Conservation (phyloP, 345 rosid genomes). For the Eucalyptus regnans region DNA sequence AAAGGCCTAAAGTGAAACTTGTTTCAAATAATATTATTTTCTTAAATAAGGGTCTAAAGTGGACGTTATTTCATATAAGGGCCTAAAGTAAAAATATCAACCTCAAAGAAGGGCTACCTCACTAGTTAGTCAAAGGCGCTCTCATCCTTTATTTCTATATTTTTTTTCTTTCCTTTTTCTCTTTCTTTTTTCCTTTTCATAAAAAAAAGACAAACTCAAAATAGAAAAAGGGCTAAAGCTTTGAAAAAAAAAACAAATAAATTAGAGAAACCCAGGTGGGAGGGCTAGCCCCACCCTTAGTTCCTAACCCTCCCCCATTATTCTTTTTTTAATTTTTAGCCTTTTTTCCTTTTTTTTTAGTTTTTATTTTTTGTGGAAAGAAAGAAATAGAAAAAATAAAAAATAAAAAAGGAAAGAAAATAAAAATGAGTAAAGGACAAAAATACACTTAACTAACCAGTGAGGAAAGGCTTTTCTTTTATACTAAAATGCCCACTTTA, state of each 20-base stretch:
- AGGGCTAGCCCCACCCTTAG: neutral
- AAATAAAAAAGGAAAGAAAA: no score
- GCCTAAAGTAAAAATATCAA: neutral
- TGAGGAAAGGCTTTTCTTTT: neutral
- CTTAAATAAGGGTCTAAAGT: accelerated
- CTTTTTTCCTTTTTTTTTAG: accelerated
- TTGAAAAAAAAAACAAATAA: no score
- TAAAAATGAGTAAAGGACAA: neutral
- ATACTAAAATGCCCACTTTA: neutral
- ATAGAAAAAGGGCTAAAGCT: neutral
- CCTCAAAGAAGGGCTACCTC: neutral
- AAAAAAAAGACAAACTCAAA: neutral
- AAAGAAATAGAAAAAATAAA: no score
- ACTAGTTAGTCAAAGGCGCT: neutral
- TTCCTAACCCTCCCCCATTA: neutral
- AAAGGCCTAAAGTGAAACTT: neutral
- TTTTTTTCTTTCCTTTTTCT: no score
- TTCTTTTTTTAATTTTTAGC: neutral
- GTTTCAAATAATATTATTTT: no score
- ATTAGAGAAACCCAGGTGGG: neutral
- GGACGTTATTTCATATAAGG: neutral
- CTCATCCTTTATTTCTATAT: no score
- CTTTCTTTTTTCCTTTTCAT: no score
- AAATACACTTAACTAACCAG: neutral
- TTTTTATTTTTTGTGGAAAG: neutral